Evolutionary conservation across 2,329 filamentous ascomycete genomes (phyloP).

Genomic region (Simplicillium aogashimaense): DNA sequence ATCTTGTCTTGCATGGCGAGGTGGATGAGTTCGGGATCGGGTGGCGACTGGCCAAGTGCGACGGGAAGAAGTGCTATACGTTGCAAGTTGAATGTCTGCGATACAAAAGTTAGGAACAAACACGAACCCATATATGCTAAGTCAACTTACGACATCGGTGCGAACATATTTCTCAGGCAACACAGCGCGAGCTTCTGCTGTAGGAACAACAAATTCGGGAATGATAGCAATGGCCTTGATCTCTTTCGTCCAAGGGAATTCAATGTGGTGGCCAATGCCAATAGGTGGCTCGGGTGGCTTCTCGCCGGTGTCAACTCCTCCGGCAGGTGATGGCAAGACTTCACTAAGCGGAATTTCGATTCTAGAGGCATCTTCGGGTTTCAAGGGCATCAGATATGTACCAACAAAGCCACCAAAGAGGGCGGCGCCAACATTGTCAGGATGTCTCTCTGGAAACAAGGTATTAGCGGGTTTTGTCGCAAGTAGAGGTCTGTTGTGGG

Average conservation of each 20-base stretch:
- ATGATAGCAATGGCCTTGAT: conserved; percentile 98
- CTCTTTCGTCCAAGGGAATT: conserved; percentile 85
- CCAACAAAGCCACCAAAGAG: conserved; percentile 95
- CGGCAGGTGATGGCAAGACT: conserved; percentile 81
- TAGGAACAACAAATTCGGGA: conserved; percentile 91
- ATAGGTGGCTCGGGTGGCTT: conserved; percentile 80
- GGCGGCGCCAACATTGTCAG: conserved; percentile 89
- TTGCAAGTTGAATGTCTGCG: conserved; percentile 83
- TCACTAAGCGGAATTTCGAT: conserved; percentile 92
- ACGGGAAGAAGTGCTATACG: conserved; percentile 84
- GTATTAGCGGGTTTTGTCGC: conserved; percentile 6
- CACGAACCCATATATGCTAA: not conserved
- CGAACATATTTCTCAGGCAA: conserved; percentile 72
- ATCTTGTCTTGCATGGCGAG: conserved; percentile 98
- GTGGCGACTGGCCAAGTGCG: conserved; percentile 80
- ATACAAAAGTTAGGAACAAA: not conserved
- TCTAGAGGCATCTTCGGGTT: conserved; percentile 78
- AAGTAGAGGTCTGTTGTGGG: not conserved
- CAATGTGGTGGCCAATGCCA: conserved; percentile 92
- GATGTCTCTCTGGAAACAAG: conserved; percentile 58
- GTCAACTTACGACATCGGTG: conserved; percentile 62
- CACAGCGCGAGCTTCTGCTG: conserved; percentile 78
- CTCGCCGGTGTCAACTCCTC: conserved; percentile 81
- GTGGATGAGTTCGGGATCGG: conserved; percentile 88
- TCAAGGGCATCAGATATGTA: conserved; percentile 87